phyloP scores from a whole-genome alignment of 345 rosid species.

The Dipteronia dyeriana region DNA sequence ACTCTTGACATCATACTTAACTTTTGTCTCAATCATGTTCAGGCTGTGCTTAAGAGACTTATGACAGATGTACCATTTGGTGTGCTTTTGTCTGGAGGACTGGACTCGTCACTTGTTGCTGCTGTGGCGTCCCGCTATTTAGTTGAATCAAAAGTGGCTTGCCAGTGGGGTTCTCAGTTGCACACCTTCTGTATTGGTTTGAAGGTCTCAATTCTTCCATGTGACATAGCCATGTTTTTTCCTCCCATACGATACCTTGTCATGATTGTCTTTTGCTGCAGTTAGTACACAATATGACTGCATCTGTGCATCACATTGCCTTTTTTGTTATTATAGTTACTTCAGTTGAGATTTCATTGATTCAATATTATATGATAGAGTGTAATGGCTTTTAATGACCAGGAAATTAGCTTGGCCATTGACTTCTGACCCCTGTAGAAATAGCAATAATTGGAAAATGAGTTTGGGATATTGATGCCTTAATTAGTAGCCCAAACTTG shows the following conservation, averaged over 20 bases:
- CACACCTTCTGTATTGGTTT: conserved; percentile 81
- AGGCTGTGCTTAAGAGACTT: conserved; percentile 83
- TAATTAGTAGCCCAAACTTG: not conserved
- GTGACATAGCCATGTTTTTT: not conserved
- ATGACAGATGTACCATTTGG: conserved; percentile 95
- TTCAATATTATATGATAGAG: not conserved
- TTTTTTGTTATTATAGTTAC: not conserved
- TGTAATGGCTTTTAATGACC: conserved; percentile 3
- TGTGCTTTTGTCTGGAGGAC: conserved; percentile 85
- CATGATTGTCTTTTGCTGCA: not conserved
- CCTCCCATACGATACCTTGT: not conserved
- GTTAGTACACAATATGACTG: not conserved
- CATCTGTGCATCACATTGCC: not conserved
- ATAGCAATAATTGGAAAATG: not conserved
- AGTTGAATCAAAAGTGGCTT: conserved; percentile 61
- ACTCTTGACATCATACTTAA: not conserved
- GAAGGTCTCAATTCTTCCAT: conserved; percentile 45
- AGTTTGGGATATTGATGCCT: not conserved
- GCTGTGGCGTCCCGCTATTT: conserved; percentile 70
- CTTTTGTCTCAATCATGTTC: conserved; percentile 13
- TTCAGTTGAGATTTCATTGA: not conserved
- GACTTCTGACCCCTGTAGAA: not conserved
- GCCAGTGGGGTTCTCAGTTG: conserved; percentile 82
- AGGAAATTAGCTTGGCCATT: not conserved
- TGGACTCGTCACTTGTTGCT: conserved; percentile 88